These are phyloP conservation scores for Rhodomyrtus tomentosa DNA, from an alignment of 345 rosid species.

Conservation along the genomic window DNA sequence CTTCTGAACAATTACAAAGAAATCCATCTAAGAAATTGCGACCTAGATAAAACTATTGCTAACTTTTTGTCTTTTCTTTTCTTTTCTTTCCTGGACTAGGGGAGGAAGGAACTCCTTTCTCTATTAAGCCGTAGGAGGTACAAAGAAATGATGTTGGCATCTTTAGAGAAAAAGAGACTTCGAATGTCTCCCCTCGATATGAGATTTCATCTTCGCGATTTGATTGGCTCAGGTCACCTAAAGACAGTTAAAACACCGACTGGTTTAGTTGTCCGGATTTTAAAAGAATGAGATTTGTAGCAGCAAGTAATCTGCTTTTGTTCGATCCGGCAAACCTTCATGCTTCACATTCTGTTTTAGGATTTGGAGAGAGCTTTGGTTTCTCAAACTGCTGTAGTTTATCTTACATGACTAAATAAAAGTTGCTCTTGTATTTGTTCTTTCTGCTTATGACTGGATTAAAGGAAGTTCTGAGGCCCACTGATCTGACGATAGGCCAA, in stretches of 20 bases:
- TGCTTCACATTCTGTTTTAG: not conserved
- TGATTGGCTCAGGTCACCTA: slow-evolving; percentile 87
- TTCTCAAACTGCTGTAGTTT: not conserved
- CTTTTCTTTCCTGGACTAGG: slow-evolving; percentile 29
- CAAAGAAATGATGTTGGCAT: slow-evolving; percentile 85
- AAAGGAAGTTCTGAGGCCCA: not conserved
- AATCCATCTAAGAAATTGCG: not conserved
- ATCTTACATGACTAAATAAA: not conserved
- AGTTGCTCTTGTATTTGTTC: not conserved
- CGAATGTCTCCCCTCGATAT: slow-evolving; percentile 72
- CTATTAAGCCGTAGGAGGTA: slow-evolving; percentile 62
- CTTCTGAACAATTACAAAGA: not conserved
- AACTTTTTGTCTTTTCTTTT: not conserved
- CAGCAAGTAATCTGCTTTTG: not conserved
- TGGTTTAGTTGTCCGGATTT: slow-evolving; percentile 53
- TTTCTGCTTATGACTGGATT: not conserved
- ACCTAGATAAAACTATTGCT: not conserved
- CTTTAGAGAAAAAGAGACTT: slow-evolving; percentile 78
- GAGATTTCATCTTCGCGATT: slow-evolving; percentile 90
- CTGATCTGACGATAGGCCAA: not conserved
- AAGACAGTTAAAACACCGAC: slow-evolving; percentile 42
- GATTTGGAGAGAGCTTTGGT: not conserved
- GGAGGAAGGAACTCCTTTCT: slow-evolving; percentile 87
- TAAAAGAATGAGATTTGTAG: slow-evolving; percentile 31
- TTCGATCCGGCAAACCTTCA: not conserved